Evolutionary conservation across 768 basidiomycete genomes (phyloP), one percentile per base, ranked within the genome.

Genomic region (Boletus reticuloceps): DNA sequence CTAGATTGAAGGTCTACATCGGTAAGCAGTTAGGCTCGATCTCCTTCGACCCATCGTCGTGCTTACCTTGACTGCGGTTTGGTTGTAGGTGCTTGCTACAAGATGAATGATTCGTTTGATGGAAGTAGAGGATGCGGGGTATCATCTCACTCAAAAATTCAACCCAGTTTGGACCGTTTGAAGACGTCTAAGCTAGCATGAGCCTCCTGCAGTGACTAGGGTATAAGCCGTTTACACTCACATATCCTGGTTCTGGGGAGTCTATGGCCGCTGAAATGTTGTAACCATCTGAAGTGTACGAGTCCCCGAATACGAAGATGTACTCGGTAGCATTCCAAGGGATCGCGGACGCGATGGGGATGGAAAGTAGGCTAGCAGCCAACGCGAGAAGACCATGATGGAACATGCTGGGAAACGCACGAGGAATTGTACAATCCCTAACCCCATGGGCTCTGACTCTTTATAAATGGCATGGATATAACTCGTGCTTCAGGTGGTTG

Each of bases 161-260:
- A 7, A 83, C 82, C 84, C 84, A 86, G 64, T 83, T 86, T 1
- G 77, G 83, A 17, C 84, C 83, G 63, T 84, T 82, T 16, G 82
- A 82, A 7, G 81, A 82, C 10, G 79, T 80, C 82, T 85, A 43
- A 1, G 27, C 7, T 5, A 22, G 31, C 25, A 17, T 58, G 54
- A 60, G 54, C 40, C n/a, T 20, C 17, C 22, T 56, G n/a, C 31
- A n/a, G 34, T 46, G 48, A 47, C 41, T 0, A 1, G 27, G 8
- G 9, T 29, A 36, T 16, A 27, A 14, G 37, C 7, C 27, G n/a
- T 11, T 14, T 25, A 42, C 29, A 68, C 79, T 64, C 63, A 84
- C 83, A 56, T 73, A 77, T 41, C 78, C 77, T 14, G 83, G 82
- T 41, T 71, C 73, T 7, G 77, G 73, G 1, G 83, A 82, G 56